Conservation (phyloP, 257 asterid species). For the Ophiorrhiza pumila region DNA sequence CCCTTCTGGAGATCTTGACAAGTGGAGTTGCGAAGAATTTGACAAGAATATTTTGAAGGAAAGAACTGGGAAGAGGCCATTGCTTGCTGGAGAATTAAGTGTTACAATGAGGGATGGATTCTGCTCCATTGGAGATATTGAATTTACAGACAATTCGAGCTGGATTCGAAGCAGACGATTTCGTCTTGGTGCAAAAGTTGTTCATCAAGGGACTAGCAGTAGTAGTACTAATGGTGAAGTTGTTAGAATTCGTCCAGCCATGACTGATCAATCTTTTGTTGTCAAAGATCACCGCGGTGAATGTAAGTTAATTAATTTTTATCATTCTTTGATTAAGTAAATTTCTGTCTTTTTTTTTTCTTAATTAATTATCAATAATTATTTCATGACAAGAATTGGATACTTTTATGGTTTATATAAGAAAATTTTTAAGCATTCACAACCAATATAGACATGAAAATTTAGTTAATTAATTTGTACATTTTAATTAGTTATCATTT, state of each 20-base stretch:
- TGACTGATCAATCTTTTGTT: constrained; percentile 54
- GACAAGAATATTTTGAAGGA: constrained; percentile 41
- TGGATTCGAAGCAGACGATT: constrained; percentile 69
- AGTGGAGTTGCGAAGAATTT: constrained; percentile 43
- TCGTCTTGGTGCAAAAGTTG: constrained; percentile 60
- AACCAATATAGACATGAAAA: too few species aligned
- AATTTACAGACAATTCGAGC: constrained; percentile 71
- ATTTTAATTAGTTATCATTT: too few species aligned
- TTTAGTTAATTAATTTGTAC: too few species aligned
- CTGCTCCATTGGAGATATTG: constrained; percentile 48
- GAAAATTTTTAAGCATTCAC: too few species aligned
- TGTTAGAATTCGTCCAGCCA: constrained; percentile 42
- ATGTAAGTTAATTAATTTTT: constrained; percentile 40
- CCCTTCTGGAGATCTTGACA: constrained; percentile 14
- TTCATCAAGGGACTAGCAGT: constrained; percentile 14
- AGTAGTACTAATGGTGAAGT: not conserved
- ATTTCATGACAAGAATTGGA: too few species aligned
- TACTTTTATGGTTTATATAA: too few species aligned
- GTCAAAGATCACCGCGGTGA: constrained; percentile 84
- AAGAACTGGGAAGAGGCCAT: constrained; percentile 60
- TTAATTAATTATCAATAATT: too few species aligned
- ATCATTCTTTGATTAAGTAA: not conserved
- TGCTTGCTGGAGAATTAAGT: constrained; percentile 49
- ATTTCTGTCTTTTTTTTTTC: not conserved
- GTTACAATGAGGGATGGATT: constrained; percentile 48